Evolutionary conservation across 805 yeast genomes (phyloP).

Genomic region (Teunomyces cretensis): DNA sequence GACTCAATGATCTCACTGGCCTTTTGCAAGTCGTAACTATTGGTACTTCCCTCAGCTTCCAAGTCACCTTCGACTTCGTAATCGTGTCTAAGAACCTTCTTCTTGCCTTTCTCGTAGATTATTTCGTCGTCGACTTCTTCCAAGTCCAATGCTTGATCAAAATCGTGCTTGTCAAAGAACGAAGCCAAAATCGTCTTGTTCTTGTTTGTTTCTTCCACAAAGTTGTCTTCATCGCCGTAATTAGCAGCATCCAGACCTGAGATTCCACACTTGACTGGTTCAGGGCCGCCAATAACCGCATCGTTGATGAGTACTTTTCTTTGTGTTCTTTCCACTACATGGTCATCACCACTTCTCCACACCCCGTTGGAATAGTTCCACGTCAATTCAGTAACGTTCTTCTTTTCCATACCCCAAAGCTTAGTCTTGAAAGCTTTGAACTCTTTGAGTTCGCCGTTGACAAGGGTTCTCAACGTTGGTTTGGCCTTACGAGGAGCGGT

Average conservation of each 20-base stretch:
- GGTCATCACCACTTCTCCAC: slow-evolving; percentile 82
- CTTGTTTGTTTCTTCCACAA: slow-evolving; percentile 21
- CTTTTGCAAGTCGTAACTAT: slow-evolving; percentile 4
- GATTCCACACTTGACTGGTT: slow-evolving; percentile 21
- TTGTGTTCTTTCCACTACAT: slow-evolving; percentile 62
- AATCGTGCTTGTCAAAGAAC: slow-evolving; percentile 31
- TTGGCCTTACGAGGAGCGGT: slow-evolving; percentile 49
- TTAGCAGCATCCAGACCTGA: slow-evolving; percentile 21
- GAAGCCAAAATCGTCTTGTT: slow-evolving; percentile 35
- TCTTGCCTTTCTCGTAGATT: slow-evolving; percentile 38
- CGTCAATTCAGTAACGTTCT: slow-evolving; percentile 59
- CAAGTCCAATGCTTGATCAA: slow-evolving; percentile 35
- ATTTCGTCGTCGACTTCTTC: slow-evolving; percentile 34
- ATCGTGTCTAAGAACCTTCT: slow-evolving; percentile 31
- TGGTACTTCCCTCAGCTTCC: slow-evolving; percentile 8
- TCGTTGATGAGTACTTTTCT: slow-evolving; percentile 9
- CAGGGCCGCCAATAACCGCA: slow-evolving; percentile 8
- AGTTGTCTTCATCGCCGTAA: slow-evolving; percentile 22
- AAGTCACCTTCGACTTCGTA: slow-evolving; percentile 32
- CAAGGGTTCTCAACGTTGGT: slow-evolving; percentile 64
- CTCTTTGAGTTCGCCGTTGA: slow-evolving; percentile 55
- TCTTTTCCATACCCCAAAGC: slow-evolving; percentile 85
- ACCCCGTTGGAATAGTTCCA: slow-evolving; percentile 59
- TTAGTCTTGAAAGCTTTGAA: slow-evolving; percentile 69
- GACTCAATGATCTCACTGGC: slow-evolving; percentile 14